These are phyloP conservation scores for Tulasnella sp. DNA, from an alignment of 768 basidiomycete genomes.

Conservation along the genomic window DNA sequence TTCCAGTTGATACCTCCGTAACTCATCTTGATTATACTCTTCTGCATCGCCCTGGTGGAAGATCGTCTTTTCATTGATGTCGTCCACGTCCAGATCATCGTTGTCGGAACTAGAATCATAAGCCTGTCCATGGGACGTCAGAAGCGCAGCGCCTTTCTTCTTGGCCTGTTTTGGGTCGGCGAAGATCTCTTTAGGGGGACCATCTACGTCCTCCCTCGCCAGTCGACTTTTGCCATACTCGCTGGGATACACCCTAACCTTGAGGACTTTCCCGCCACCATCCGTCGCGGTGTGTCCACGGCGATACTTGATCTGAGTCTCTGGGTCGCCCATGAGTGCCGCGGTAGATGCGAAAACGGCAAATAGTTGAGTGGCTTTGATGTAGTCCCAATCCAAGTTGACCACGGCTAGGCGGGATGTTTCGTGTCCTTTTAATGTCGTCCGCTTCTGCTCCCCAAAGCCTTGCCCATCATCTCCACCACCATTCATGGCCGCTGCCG, in stretches of 20 bases:
- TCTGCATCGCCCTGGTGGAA: conserved; percentile 55
- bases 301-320: conserved; percentile 24
- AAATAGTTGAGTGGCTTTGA: conserved; percentile 80
- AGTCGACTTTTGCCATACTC: conserved; percentile 85
- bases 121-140: neutral
- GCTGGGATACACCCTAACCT: conserved; percentile 82
- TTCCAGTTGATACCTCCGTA: conserved; percentile 88
- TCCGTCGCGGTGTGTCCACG: conserved; percentile 35
- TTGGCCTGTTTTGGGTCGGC: conserved; percentile 34
- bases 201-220: conserved; percentile 78
- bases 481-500: conserved; percentile 33
- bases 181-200: conserved; percentile 81
- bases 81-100: conserved; percentile 42
- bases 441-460: conserved; percentile 28
- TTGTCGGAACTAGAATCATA: conserved; percentile 16
- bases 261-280: conserved; percentile 39
- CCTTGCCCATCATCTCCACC: conserved; percentile 33
- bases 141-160: conserved; percentile 15
- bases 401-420: conserved; percentile 79
- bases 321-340: conserved; percentile 37
- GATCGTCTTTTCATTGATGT: conserved; percentile 53
- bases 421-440: conserved; percentile 22
- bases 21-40: conserved; percentile 78
- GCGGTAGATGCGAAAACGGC: conserved; percentile 86
- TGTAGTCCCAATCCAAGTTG: conserved; percentile 97